phyloP scores from a whole-genome alignment of 805 yeast genomes.

The Phaffomyces thermotolerans region DNA sequence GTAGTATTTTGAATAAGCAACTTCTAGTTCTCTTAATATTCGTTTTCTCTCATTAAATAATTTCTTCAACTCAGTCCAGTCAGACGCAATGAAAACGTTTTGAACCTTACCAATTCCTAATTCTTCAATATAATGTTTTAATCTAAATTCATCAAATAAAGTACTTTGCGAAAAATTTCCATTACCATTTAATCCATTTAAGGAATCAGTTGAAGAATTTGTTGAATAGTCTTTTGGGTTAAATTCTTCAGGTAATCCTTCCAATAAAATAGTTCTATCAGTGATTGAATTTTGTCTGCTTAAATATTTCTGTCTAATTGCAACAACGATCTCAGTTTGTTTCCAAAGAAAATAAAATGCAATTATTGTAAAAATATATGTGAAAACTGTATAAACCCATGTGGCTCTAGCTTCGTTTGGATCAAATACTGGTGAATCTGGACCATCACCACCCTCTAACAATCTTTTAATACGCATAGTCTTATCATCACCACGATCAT shows the following conservation, averaged over 20 bases:
- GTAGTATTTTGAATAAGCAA: conserved; percentile 26
- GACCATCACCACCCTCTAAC: conserved; percentile 31
- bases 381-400: conserved; percentile 85
- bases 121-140: conserved; percentile 69
- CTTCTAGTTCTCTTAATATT: conserved; percentile 56
- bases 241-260: conserved; percentile 81
- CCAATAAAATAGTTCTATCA: conserved; percentile 79
- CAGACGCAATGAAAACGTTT: conserved; percentile 69
- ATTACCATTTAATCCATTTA: neutral
- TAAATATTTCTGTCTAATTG: conserved; percentile 70
- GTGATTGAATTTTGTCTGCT: conserved; percentile 87
- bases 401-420: conserved; percentile 46
- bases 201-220: conserved; percentile 9
- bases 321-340: conserved; percentile 68
- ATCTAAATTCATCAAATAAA: conserved; percentile 45
- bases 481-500: conserved; percentile 6
- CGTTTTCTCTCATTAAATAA: conserved; percentile 52
- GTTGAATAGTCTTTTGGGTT: conserved; percentile 31
- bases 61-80: conserved; percentile 68
- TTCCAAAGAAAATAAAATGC: conserved; percentile 55
- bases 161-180: neutral
- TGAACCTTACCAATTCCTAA: conserved; percentile 78
- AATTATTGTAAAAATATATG: conserved; percentile 74
- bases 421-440: conserved; percentile 16
- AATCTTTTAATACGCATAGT: conserved; percentile 10